These are phyloP conservation scores for Ephemerocybe angulata DNA, from an alignment of 768 basidiomycete species.

Conservation along the genomic window DNA sequence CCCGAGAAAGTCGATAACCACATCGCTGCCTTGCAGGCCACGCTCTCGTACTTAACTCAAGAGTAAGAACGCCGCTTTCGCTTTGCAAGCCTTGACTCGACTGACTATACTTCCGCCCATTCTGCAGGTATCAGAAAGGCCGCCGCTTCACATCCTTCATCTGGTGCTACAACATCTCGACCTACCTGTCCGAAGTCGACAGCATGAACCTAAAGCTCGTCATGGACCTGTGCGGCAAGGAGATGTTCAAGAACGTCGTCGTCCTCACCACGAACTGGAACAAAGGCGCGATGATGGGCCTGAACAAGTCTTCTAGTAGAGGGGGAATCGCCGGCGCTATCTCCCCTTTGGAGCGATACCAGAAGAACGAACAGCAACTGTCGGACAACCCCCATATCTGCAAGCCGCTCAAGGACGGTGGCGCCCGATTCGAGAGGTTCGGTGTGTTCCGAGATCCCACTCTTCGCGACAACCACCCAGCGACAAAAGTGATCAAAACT, in stretches of 20 bases:
- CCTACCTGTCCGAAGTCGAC: not conserved
- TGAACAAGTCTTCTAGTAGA: not conserved
- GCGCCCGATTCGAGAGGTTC: not conserved
- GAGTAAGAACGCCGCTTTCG: not conserved
- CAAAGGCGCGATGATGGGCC: not conserved
- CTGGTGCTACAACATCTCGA: conserved; percentile 1
- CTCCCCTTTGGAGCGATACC: not conserved
- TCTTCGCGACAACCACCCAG: not conserved
- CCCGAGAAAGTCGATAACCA: not conserved
- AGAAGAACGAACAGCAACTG: not conserved
- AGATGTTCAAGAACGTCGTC: not conserved
- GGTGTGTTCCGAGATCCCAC: not conserved
- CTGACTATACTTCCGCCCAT: too few relatives aligned
- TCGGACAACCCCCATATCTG: not conserved
- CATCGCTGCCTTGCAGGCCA: not conserved
- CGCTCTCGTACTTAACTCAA: not conserved
- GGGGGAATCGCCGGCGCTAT: not conserved
- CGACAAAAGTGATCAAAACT: not conserved
- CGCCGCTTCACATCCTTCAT: not conserved
- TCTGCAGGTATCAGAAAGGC: too few relatives aligned
- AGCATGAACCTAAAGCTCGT: not conserved
- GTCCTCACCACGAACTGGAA: not conserved
- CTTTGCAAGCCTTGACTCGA: too few relatives aligned
- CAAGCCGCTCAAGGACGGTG: not conserved
- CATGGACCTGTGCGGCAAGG: not conserved